Percentiles rank a stretch among this genome's conserved stretches.
These are phyloP conservation scores for Lenwebbia sp. DNA, from an alignment of 345 rosid species.

Conservation along the genomic window DNA sequence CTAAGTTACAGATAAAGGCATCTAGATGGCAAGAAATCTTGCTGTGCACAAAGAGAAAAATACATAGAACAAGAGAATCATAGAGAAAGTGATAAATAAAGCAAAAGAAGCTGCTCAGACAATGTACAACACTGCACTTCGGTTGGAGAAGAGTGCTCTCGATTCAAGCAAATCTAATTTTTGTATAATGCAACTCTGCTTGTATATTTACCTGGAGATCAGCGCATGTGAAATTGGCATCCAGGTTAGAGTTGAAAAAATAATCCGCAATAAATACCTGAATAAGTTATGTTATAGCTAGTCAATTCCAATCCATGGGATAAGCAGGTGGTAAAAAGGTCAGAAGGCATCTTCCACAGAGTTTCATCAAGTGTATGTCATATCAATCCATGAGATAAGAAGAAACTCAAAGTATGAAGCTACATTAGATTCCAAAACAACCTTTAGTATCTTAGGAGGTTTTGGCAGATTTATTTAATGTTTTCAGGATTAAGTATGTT, in stretches of 20 bases:
- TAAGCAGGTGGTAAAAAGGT: not conserved
- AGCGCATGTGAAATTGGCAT: constrained; percentile 54
- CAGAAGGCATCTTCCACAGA: not conserved
- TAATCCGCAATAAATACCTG: constrained; percentile 96
- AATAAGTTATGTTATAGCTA: constrained; percentile 4
- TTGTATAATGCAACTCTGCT: not conserved
- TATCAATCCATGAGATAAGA: not conserved
- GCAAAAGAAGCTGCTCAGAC: not conserved
- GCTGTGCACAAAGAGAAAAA: not conserved
- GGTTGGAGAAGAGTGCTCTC: not conserved
- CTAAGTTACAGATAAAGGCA: not conserved
- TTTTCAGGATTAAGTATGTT: not conserved
- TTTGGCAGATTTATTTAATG: not conserved
- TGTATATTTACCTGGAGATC: constrained; percentile 61
- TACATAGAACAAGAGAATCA: not conserved
- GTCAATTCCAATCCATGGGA: not conserved
- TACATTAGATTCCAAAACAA: not conserved
- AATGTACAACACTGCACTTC: not conserved
- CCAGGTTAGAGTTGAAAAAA: constrained; percentile 68
- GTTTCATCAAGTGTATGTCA: not conserved
- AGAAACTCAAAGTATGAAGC: not conserved
- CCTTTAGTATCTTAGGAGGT: not conserved
- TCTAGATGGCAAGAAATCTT: not conserved
- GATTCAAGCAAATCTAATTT: not conserved
- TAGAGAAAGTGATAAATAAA: not conserved